Conservation (phyloP, 352 stramenopile species). For the Poterioochromonas sp. region DNA sequence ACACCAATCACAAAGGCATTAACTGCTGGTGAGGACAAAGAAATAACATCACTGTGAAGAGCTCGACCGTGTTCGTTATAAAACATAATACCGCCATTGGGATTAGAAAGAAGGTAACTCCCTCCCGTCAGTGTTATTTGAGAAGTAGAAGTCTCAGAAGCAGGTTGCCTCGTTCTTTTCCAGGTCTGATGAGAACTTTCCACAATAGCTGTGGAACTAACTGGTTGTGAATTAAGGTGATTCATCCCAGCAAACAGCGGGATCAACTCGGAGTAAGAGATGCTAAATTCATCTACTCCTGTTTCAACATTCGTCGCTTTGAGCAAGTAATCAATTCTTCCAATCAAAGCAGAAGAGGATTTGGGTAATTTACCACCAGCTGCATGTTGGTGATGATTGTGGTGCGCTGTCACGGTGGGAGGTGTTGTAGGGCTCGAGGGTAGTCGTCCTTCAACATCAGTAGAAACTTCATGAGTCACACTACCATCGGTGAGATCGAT, state of each 20-base stretch:
- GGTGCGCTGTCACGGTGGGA: neutral
- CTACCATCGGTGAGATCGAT: neutral
- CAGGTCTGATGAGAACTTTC: too few relatives aligned
- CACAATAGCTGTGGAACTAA: neutral
- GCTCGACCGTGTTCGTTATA: neutral
- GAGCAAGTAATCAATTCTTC: neutral
- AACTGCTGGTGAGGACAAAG: neutral
- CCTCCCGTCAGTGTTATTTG: neutral
- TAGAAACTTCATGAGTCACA: neutral
- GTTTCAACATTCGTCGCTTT: neutral
- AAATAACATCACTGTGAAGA: neutral
- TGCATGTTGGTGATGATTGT: too few relatives aligned
- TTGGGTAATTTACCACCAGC: too few relatives aligned
- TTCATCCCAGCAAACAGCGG: neutral
- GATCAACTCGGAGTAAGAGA: neutral
- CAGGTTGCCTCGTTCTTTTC: too few relatives aligned
- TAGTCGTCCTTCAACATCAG: neutral
- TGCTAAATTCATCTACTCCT: neutral
- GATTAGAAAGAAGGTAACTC: constrained; percentile 1
- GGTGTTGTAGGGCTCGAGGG: neutral
- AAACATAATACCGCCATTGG: neutral
- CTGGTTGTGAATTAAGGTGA: neutral
- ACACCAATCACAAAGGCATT: constrained; percentile 7
- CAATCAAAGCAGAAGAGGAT: neutral
- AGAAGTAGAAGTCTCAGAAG: neutral